phyloP scores from a whole-genome alignment of 768 basidiomycete genomes.

The Tricholoma sp. region DNA sequence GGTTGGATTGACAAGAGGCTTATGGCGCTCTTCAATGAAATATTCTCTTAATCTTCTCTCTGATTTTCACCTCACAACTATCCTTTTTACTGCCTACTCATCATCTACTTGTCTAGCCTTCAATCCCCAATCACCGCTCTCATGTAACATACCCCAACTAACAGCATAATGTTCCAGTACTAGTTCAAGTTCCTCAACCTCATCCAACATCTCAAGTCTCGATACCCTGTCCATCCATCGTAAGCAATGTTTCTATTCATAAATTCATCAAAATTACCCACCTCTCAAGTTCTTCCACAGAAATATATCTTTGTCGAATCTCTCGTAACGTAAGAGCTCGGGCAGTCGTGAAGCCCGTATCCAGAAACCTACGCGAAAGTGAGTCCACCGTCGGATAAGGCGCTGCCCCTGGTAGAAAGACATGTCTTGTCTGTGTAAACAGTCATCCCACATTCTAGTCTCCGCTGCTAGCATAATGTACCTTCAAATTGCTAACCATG shows the following conservation, averaged over 20 bases:
- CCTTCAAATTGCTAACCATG: slow-evolving; percentile 86
- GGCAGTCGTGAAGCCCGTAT: slow-evolving; percentile 49
- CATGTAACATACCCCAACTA: slow-evolving; percentile 55
- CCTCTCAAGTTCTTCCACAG: slow-evolving; percentile 51
- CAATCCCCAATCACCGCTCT: slow-evolving; percentile 35
- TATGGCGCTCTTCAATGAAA: slow-evolving; percentile 19
- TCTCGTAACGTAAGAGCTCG: slow-evolving; percentile 64
- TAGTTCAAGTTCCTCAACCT: slow-evolving; percentile 90
- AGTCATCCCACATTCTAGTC: slow-evolving; percentile 1
- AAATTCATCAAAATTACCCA: slow-evolving; percentile 21
- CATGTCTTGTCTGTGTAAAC: slow-evolving; percentile 53
- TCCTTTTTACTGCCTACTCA: not conserved
- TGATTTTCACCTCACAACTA: slow-evolving; percentile 8
- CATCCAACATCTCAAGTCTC: slow-evolving; percentile 82
- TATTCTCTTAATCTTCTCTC: slow-evolving; percentile 25
- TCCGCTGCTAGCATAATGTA: slow-evolving; percentile 20
- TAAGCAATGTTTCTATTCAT: not conserved
- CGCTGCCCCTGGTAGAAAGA: slow-evolving; percentile 68
- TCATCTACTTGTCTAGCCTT: slow-evolving; percentile 6
- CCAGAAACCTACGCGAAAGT: slow-evolving; percentile 55
- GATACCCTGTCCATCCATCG: slow-evolving; percentile 50
- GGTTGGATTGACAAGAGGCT: slow-evolving; percentile 12
- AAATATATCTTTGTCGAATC: slow-evolving; percentile 51
- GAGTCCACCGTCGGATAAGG: slow-evolving; percentile 55
- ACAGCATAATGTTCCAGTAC: slow-evolving; percentile 88